Evolutionary conservation across 345 rosid species (phyloP), one percentile per base, ranked within the genome.

Genomic region (Kernera saxatilis): DNA sequence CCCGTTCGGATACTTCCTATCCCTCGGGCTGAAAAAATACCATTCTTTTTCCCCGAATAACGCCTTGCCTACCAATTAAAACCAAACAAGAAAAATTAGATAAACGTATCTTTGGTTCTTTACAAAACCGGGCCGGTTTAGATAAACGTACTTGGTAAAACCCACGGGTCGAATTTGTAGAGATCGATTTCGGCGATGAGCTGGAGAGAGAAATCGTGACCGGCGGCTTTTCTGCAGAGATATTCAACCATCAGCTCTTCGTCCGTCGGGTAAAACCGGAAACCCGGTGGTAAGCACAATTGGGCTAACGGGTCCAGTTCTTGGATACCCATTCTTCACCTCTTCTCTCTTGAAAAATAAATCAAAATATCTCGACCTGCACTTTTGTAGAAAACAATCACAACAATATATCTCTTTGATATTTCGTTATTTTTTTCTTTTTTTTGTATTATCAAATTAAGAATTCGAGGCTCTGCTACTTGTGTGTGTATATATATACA

Each of bases 21-120:
- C 98, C 58, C 97, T 81, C 0, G 98, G 98, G 70, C 89, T 93
- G 41, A 93, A 93, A 69, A 93, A 93, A 32, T 93, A 93, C 99
- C 99, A 93, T 33, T 93, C 99, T 40, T 93, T 91, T 45, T 88
- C 95, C 1, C 99, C 99, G 53, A 94, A 94, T 11, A 84, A 58
- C 22, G 99, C 99, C 65, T 89, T 91, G 54, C 88, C 99, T 94
- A 74, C 35, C 14, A 9, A 33, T 1, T 8, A 6, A 61, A 56
- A 50, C n/a, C 57, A 69, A 68, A 43, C 53, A 51, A 8, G 15
- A 46, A 1, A 52, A 15, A 7, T 57, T 49, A 40, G 13, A 5
- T 2, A 57, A 5, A 11, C 2, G 7, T 2, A 26, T 21, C 8
- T 6, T 26, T 58, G 64, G 12, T 52, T 3, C n/a, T 7, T 6